Percentiles rank a stretch among this genome's conserved stretches.
Evolutionary conservation across 495 filamentous ascomycete species (phyloP).

Genomic region (Trichoderma reesei): DNA sequence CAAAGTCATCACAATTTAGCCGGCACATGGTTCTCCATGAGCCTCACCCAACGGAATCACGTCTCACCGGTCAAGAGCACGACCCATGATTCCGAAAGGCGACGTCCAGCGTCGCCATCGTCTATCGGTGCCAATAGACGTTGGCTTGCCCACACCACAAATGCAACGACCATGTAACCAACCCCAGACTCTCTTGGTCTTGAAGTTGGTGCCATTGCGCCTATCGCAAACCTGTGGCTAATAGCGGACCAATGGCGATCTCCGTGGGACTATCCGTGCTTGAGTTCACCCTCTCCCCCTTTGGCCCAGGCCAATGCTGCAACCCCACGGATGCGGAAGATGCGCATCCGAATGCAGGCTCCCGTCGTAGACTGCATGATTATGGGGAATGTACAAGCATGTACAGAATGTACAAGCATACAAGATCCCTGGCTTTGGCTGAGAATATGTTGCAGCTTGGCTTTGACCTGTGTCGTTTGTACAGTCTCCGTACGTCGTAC

Average conservation of each 20-base stretch:
- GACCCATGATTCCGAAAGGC: not conserved
- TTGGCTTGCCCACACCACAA: not conserved
- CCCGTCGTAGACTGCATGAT: not conserved
- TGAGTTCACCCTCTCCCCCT: not conserved
- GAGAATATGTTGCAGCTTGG: no score
- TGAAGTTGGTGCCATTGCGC: not conserved
- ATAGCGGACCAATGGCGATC: not conserved
- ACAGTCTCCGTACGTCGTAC: no score
- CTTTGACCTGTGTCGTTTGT: no score
- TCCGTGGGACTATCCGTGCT: not conserved
- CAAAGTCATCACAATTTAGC: not conserved
- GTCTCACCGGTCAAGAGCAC: not conserved
- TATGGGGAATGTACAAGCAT: not conserved
- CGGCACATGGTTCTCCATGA: not conserved
- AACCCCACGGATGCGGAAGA: not conserved
- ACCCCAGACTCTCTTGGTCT: not conserved
- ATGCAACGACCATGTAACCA: not conserved
- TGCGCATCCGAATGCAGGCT: conserved; percentile 2
- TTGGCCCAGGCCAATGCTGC: not conserved
- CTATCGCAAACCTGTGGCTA: no score
- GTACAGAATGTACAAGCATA: not conserved
- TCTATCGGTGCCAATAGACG: not conserved
- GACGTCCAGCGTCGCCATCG: not conserved
- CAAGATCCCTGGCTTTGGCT: not conserved
- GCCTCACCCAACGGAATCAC: not conserved